phyloP scores from a whole-genome alignment of 352 stramenopile species.

The Globisporangium alternatum region DNA sequence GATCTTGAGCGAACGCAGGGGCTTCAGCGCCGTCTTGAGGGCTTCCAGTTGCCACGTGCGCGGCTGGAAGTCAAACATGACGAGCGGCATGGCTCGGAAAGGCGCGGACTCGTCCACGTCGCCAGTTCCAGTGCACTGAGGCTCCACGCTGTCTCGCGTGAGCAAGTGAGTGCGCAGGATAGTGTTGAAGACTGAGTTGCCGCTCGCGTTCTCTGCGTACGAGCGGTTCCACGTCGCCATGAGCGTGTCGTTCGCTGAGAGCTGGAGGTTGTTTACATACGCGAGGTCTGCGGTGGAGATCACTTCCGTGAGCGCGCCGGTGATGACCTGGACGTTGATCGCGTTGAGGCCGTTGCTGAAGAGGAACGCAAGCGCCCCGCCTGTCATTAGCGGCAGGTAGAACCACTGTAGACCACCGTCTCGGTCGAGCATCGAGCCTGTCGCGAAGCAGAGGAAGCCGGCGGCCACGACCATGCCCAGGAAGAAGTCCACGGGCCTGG shows the following conservation, averaged over 20 bases:
- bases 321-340: constrained; percentile 11
- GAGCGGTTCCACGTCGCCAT: not conserved
- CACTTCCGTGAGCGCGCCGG: not conserved
- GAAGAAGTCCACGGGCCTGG: constrained; percentile 12
- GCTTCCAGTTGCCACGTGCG: constrained; percentile 11
- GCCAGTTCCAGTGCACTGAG: not conserved
- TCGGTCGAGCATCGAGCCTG: constrained; percentile 3
- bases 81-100: not conserved
- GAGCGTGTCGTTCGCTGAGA: not conserved
- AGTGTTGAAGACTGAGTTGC: constrained; percentile 12
- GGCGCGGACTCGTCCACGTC: not conserved
- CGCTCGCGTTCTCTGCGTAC: not conserved
- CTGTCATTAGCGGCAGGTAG: not conserved
- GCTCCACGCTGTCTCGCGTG: not conserved
- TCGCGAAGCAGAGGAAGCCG: constrained; percentile 11
- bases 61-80: constrained; percentile 18
- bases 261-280: too few species aligned
- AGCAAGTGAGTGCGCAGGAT: constrained; percentile 18
- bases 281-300: constrained; percentile 2
- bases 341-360: constrained; percentile 15
- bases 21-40: not conserved
- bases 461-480: not conserved
- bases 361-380: constrained; percentile 5
- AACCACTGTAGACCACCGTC: not conserved
- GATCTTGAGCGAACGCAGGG: constrained; percentile 9